Evolutionary conservation across 1,284 basidiomycete species (phyloP), one percentile per base, ranked within the genome.

Genomic region (Pyrrhoderma lamaoense): DNA sequence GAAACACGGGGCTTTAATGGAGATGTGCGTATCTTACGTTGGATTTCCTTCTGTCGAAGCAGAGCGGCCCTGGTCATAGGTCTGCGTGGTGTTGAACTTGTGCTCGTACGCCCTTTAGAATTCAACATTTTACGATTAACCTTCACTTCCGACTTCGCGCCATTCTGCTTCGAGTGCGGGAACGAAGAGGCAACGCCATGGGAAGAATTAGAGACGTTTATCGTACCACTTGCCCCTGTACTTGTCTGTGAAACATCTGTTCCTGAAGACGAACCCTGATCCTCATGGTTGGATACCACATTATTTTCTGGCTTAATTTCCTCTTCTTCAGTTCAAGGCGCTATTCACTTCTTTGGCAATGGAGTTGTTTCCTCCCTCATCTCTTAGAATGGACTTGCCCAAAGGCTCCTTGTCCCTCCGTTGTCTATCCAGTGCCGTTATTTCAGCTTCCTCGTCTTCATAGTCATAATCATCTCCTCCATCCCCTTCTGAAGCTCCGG

Each of bases 1-100:
- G n/a, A 19, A 40, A 42, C 27, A 27, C 22, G 21, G 23, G 13
- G 8, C 27, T 25, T 11, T 16, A 14, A 9, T 42, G 21, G 40
- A 8, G 48, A 31, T 16, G 48, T 42, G 21, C 48, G 38, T 39
- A 42, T 42, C 21, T 43, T 38, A 27, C 25, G 3, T 9, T 49
- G 48, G 3, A 49, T 42, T 31, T 38, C 48, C n/a, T 52, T 52
- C 22, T 52, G 51, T 9, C 51, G 51, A 13, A 54, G 47, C 8
- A 50, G 46, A n/a, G 42, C 35, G n/a, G 52, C 52, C 16, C 52
- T 42, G 3, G 52, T 54, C 37, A 50, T 40, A 5, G 47, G 52
- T 43, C 49, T 50, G 19, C 44, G 52, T 16, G 52, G 52, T 5
- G 52, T 53, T 11, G 45, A n/a, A 5, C 42, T 38, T 36, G 27